These are phyloP conservation scores for Cladosporium colombiae DNA, from an alignment of 2,329 filamentous ascomycete species.

Conservation along the genomic window DNA sequence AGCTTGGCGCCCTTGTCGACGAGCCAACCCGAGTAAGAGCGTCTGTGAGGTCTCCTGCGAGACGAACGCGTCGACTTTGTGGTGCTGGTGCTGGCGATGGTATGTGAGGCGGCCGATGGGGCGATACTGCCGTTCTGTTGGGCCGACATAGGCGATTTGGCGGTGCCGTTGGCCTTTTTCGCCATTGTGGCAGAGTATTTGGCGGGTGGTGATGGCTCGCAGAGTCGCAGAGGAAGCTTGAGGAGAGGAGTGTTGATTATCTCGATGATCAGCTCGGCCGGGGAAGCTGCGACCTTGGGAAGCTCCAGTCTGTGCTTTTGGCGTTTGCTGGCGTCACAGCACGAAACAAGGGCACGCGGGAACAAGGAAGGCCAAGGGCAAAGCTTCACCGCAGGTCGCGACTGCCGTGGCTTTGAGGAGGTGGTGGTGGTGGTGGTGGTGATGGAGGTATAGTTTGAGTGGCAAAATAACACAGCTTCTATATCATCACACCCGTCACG, in stretches of 20 bases:
- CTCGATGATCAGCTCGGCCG: background rate
- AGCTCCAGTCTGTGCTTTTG: slow-evolving; percentile 1
- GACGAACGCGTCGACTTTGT: slow-evolving; percentile 23
- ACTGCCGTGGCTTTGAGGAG: background rate
- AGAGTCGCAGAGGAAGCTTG: background rate
- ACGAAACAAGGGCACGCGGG: background rate
- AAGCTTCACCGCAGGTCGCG: background rate
- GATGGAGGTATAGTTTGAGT: background rate
- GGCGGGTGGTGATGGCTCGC: background rate
- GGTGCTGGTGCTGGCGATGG: slow-evolving; percentile 11
- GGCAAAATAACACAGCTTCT: background rate
- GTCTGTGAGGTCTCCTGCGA: slow-evolving; percentile 22
- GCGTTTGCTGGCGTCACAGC: background rate
- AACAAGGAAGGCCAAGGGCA: background rate
- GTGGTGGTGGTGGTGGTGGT: background rate
- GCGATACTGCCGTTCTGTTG: slow-evolving; percentile 24
- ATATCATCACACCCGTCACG: background rate
- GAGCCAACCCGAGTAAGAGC: slow-evolving; percentile 29
- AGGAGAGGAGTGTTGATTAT: background rate
- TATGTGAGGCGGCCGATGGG: slow-evolving; percentile 1
- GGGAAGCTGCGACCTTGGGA: slow-evolving; percentile 6
- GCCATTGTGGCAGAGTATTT: background rate
- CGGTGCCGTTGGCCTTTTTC: slow-evolving; percentile 11
- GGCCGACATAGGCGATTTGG: slow-evolving; percentile 25
- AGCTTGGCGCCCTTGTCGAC: slow-evolving; percentile 52